Evolutionary conservation across 495 filamentous ascomycete species (phyloP).

Genomic region (Hypoxylon cercidicola): DNA sequence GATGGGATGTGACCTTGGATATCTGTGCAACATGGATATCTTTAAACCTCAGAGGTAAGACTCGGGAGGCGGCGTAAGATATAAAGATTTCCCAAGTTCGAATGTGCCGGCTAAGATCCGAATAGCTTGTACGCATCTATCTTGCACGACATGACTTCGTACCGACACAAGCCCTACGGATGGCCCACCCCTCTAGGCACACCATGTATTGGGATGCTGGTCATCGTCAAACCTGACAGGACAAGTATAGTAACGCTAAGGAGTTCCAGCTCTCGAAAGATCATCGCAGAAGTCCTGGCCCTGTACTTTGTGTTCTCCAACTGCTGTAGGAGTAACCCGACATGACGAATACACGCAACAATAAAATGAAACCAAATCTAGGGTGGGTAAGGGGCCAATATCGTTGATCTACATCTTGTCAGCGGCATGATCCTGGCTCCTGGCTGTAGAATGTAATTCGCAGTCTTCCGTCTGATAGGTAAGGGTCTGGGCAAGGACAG

Average conservation of each 20-base stretch:
- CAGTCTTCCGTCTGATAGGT: background rate
- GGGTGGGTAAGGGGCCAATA: constrained; percentile 14
- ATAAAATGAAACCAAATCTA: constrained; percentile 29
- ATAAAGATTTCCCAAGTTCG: constrained; percentile 26
- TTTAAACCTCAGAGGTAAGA: constrained; percentile 10
- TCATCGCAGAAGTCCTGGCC: constrained; percentile 21
- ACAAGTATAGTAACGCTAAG: constrained; percentile 36
- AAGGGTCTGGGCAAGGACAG: constrained; percentile 3
- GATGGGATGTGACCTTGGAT: constrained; percentile 27
- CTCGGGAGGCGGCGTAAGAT: constrained; percentile 18
- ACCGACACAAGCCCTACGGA: constrained; percentile 21
- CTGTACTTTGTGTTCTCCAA: constrained; percentile 20
- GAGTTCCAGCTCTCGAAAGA: constrained; percentile 13
- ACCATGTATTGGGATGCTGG: constrained; percentile 17
- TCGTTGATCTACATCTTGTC: constrained; percentile 14
- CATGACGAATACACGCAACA: constrained; percentile 31
- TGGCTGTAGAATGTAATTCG: constrained; percentile 29
- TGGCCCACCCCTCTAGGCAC: constrained; percentile 4
- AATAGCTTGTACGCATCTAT: constrained; percentile 10
- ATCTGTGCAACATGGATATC: constrained; percentile 12
- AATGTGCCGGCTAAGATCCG: constrained; percentile 5
- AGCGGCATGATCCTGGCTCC: constrained; percentile 21
- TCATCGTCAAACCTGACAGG: constrained; percentile 1
- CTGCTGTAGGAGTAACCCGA: constrained; percentile 8
- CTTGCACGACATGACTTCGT: constrained; percentile 17